Evolutionary conservation across 495 filamentous ascomycete species (phyloP).

Genomic region (Glonium stellatum): DNA sequence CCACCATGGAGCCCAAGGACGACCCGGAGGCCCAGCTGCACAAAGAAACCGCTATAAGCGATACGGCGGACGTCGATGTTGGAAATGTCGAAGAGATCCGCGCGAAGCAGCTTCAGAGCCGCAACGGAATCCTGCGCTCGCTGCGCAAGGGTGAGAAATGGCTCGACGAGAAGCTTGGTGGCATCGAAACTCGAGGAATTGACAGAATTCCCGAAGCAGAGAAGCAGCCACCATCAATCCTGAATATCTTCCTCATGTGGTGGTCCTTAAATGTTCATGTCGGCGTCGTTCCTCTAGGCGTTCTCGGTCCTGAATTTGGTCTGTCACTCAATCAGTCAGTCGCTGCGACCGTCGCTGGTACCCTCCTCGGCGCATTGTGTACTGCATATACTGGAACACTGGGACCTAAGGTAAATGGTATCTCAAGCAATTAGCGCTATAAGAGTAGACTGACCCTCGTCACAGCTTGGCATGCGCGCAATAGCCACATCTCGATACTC

Average conservation of each 20-base stretch:
- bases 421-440: constrained; percentile 26
- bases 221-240: constrained; percentile 8
- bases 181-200: constrained; percentile 9
- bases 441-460: constrained; percentile 47
- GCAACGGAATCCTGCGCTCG: not conserved
- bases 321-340: constrained; percentile 46
- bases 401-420: constrained; percentile 40
- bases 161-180: constrained; percentile 5
- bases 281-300: constrained; percentile 6
- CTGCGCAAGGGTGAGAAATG: constrained; percentile 8
- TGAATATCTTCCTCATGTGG: constrained; percentile 7
- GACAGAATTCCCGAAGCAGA: constrained; percentile 10
- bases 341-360: constrained; percentile 44
- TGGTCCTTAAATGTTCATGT: constrained; percentile 10
- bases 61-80: not conserved
- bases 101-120: constrained; percentile 3
- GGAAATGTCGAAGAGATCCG: constrained; percentile 4
- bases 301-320: constrained; percentile 43
- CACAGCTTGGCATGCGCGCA: constrained; percentile 48
- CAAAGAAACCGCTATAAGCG: not conserved
- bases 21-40: not conserved
- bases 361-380: constrained; percentile 41
- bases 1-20: not conserved
- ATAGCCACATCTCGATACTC: constrained; percentile 15
- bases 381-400: constrained; percentile 46